A percentile compares a stretch with the other conserved stretches of the same genome.
Evolutionary conservation across 202 grass and related monocot genomes (phyloP).

Genomic region (Zoysia matrella): DNA sequence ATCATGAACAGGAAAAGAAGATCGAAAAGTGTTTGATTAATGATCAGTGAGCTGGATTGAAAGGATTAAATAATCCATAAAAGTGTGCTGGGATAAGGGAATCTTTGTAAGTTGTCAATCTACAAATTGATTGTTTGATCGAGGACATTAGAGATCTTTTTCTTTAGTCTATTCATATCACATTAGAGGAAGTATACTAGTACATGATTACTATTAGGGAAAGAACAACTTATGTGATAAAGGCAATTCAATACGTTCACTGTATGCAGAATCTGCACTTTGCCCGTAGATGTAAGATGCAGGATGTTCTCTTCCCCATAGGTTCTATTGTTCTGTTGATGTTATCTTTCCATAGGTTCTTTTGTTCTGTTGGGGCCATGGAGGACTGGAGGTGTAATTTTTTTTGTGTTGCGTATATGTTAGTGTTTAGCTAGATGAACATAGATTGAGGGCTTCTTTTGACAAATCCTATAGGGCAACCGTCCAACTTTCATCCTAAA

Average conservation of each 20-base stretch:
- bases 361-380: slow-evolving; percentile 39
- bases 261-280: slow-evolving; percentile 37
- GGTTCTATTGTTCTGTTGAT: slow-evolving; percentile 20
- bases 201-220: slow-evolving; percentile 38
- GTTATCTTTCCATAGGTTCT: slow-evolving; percentile 20
- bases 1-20: slow-evolving; percentile 44
- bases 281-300: slow-evolving; percentile 18
- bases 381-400: background rate
- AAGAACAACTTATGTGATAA: slow-evolving; percentile 43
- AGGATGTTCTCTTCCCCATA: slow-evolving; percentile 40
- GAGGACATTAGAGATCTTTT: slow-evolving; percentile 31
- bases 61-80: slow-evolving; percentile 49
- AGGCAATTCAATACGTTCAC: slow-evolving; percentile 44
- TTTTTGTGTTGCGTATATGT: slow-evolving; percentile 34
- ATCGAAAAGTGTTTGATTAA: slow-evolving; percentile 43
- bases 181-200: slow-evolving; percentile 37
- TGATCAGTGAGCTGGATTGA: slow-evolving; percentile 38
- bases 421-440: slow-evolving; percentile 40
- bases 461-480: slow-evolving; percentile 4
- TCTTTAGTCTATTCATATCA: slow-evolving; percentile 58
- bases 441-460: slow-evolving; percentile 43
- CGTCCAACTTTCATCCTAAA: slow-evolving; percentile 36
- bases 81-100: slow-evolving; percentile 56
- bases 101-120: slow-evolving; percentile 66
- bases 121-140: slow-evolving; percentile 51